Evolutionary conservation across 164 flowering plant genomes (phyloP).

Genomic region (Santalum album): DNA sequence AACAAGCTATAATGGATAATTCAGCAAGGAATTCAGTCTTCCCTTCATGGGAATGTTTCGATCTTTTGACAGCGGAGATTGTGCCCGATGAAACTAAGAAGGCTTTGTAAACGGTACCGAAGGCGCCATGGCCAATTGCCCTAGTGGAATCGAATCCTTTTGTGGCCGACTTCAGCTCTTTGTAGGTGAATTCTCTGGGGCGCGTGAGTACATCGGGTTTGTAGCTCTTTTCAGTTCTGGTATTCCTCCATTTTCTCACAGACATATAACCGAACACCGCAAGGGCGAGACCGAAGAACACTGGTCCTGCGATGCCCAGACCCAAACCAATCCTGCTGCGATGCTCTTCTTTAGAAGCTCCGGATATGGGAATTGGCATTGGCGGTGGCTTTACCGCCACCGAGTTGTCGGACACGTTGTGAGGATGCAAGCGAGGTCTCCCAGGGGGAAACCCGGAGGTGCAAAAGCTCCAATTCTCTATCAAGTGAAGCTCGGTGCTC

Average conservation of each 20-base stretch:
- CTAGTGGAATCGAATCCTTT: conserved; percentile 50
- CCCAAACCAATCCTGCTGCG: conserved; percentile 44
- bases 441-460: conserved; percentile 35
- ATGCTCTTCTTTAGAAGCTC: conserved; percentile 16
- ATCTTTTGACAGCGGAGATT: conserved; percentile 56
- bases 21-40: conserved; percentile 71
- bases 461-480: conserved; percentile 63
- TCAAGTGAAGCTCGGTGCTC: conserved; percentile 68
- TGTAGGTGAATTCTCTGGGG: conserved; percentile 60
- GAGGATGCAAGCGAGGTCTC: conserved; percentile 30
- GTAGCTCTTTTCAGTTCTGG: conserved; percentile 20
- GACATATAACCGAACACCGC: conserved; percentile 46
- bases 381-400: conserved; percentile 24
- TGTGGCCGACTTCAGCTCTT: conserved; percentile 50
- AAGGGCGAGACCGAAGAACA: conserved; percentile 30
- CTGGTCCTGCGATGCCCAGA: conserved; percentile 56
- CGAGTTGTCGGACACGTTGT: conserved; percentile 55
- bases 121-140: conserved; percentile 51
- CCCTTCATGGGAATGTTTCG: conserved; percentile 62
- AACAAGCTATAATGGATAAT: conserved; percentile 62
- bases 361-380: conserved; percentile 18
- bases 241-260: conserved; percentile 36
- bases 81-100: conserved; percentile 24
- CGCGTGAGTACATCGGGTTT: conserved; percentile 50
- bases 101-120: conserved; percentile 65